Evolutionary conservation across 2,329 filamentous ascomycete species (phyloP).

Genomic region (Alternaria conjuncta): DNA sequence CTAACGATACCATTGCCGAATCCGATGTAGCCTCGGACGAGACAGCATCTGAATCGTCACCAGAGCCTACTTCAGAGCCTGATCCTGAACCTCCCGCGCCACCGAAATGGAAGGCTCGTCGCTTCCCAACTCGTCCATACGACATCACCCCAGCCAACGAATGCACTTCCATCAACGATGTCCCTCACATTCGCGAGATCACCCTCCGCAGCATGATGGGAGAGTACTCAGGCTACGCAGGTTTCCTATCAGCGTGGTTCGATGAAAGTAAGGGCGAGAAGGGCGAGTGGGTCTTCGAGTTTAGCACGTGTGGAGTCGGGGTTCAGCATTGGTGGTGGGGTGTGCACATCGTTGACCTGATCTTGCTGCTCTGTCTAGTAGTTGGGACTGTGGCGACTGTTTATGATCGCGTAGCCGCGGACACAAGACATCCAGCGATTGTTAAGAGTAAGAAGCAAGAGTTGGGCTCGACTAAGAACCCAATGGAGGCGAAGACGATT

Average conservation of each 20-base stretch:
- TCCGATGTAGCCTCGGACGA: conserved; percentile 1
- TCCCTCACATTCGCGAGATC: conserved; percentile 77
- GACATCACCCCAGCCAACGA: conserved; percentile 44
- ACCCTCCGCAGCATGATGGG: conserved; percentile 99
- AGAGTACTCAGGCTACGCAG: conserved; percentile 89
- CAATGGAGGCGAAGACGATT: neutral
- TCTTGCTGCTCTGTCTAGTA: neutral
- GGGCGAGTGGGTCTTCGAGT: conserved; percentile 84
- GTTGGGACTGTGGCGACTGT: neutral
- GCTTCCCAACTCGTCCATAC: conserved; percentile 22
- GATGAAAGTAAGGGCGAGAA: conserved; percentile 72
- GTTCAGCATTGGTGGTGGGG: conserved; percentile 95
- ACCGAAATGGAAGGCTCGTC: conserved; percentile 32
- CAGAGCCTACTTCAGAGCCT: neutral
- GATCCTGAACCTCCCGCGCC: neutral
- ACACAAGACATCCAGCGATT: neutral
- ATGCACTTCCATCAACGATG: conserved; percentile 22
- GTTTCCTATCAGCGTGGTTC: conserved; percentile 88
- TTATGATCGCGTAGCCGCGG: neutral
- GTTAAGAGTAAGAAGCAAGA: neutral
- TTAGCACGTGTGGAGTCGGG: conserved; percentile 77
- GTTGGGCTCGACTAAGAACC: neutral
- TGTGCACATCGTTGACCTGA: conserved; percentile 63
- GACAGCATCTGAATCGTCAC: neutral
- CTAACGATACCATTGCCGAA: conserved; percentile 1